These are phyloP conservation scores for Talaromyces sp. DNA, from an alignment of 2,329 filamentous ascomycete genomes.

Conservation along the genomic window DNA sequence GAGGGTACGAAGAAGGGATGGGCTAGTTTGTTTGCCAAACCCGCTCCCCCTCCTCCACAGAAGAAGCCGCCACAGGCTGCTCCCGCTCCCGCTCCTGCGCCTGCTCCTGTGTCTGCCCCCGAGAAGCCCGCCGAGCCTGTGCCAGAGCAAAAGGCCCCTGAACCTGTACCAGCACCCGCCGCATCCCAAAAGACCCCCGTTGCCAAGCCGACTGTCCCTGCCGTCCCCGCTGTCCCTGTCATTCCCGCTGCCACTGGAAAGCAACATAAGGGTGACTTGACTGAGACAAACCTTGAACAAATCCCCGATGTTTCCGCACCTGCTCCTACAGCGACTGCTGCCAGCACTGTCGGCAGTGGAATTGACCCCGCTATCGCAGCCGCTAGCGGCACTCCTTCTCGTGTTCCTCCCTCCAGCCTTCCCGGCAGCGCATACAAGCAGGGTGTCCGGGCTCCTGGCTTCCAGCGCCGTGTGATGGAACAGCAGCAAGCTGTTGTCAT, in stretches of 20 bases:
- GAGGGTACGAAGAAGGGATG: conserved; percentile 56
- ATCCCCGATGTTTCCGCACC: conserved; percentile 80
- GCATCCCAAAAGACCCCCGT: conserved; percentile 34
- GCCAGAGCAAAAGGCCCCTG: conserved; percentile 45
- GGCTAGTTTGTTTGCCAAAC: conserved; percentile 76
- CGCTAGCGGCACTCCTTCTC: conserved; percentile 53
- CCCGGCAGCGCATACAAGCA: conserved; percentile 77
- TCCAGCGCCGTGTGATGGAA: conserved; percentile 83
- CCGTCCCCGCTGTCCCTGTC: conserved; percentile 38
- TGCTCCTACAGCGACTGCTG: conserved; percentile 76
- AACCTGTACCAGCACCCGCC: conserved; percentile 44
- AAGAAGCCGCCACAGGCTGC: conserved; percentile 51
- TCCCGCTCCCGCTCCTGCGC: conserved; percentile 32
- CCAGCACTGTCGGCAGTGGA: conserved; percentile 86
- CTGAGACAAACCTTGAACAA: conserved; percentile 89
- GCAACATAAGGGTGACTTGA: conserved; percentile 80
- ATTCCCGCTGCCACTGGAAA: conserved; percentile 52
- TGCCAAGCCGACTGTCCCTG: conserved; percentile 39
- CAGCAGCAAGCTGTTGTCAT: conserved; percentile 98
- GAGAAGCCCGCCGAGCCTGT: conserved; percentile 35
- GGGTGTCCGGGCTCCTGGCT: conserved; percentile 75
- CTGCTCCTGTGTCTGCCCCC: conserved; percentile 33
- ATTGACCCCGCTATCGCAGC: conserved; percentile 71
- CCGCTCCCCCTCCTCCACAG: conserved; percentile 52
- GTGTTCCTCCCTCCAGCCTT: conserved; percentile 70